These are phyloP conservation scores for Leersia perrieri DNA, from an alignment of 176 grass and related monocot species.

Conservation along the genomic window DNA sequence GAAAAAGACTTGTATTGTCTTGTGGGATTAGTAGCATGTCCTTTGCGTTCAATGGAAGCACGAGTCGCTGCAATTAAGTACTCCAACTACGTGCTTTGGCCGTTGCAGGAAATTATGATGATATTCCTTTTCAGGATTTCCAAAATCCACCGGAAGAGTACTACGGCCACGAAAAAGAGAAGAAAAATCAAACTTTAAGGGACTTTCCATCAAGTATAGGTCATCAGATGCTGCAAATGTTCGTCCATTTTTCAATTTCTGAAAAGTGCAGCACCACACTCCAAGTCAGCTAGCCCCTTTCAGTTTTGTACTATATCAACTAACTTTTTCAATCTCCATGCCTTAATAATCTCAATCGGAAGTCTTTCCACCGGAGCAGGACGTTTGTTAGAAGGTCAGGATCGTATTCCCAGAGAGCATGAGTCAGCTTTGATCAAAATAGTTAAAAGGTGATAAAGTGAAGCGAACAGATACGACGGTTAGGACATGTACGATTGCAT, in stretches of 20 bases:
- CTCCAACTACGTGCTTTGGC: constrained; percentile 4
- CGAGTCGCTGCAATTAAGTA: constrained; percentile 18
- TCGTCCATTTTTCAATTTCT: background rate
- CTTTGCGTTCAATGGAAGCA: constrained; percentile 35
- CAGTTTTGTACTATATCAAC: background rate
- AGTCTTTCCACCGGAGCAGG: background rate
- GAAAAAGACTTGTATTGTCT: constrained; percentile 18
- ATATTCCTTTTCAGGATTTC: constrained; percentile 28
- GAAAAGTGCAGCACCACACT: background rate
- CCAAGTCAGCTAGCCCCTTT: background rate
- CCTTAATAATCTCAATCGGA: background rate
- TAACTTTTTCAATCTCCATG: constrained; percentile 11
- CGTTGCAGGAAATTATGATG: constrained; percentile 29
- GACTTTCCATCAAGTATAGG: background rate
- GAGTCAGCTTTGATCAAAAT: background rate
- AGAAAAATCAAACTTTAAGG: constrained; percentile 2
- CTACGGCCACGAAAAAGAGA: background rate
- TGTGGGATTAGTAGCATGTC: constrained; percentile 20
- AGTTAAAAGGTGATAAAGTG: background rate
- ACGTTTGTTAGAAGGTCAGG: background rate
- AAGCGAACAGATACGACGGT: background rate
- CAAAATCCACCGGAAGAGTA: constrained; percentile 14
- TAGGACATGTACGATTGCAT: background rate
- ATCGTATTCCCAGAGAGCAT: background rate
- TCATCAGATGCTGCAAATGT: background rate